Base-by-base conservation (phyloP, 257 asterid species). In the Nicotiana undulata region DNA sequence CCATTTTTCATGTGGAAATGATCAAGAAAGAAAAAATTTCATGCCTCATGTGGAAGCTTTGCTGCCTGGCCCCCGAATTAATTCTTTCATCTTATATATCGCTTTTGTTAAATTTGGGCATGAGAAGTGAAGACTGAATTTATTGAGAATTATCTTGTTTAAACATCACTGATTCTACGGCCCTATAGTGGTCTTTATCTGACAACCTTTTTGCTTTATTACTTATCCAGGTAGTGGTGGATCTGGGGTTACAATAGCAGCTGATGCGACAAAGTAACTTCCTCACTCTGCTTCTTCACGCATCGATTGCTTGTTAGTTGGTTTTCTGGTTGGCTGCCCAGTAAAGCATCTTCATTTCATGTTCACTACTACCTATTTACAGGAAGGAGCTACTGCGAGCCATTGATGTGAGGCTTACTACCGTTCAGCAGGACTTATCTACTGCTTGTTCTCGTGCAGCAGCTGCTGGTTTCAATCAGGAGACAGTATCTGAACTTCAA, bases 371-470 rank as follows among this genome's bases (percentile, higher is more conserved):
- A 81, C 63, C 79, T 61, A 76, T 82, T n/a, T 52, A 80, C 89
- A 94, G 98, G 90, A 94, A 93, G 88, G 98, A 94, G 92, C 89
- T 93, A 82, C 86, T 91, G 85, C 91, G 96, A 87, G 97, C 98
- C 80, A 94, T 94, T 68, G 98, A 93, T 81, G 92, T 93, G 80
- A 89, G 98, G 89, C 93, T 94, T 84, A 88, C 76, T 67, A 92
- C 97, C 58, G 97, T 89, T 59, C 89, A 84, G 81, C 96, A 93
- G 89, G 98, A 93, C 80, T 85, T 94, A 76, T 82, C 90, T 34
- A 86, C 87, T 61, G 93, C 98, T n/a, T 91, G 88, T 85, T 84
- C 90, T 81, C 96, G 97, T 79, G 96, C 98, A 67, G 90, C 91
- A 70, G 91, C 97, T 51, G 97, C 97, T 58, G 97, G 98, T 79